These are phyloP conservation scores for Tritrichomonas musculus DNA, from an alignment of 208 protist genomes.

Conservation along the genomic window DNA sequence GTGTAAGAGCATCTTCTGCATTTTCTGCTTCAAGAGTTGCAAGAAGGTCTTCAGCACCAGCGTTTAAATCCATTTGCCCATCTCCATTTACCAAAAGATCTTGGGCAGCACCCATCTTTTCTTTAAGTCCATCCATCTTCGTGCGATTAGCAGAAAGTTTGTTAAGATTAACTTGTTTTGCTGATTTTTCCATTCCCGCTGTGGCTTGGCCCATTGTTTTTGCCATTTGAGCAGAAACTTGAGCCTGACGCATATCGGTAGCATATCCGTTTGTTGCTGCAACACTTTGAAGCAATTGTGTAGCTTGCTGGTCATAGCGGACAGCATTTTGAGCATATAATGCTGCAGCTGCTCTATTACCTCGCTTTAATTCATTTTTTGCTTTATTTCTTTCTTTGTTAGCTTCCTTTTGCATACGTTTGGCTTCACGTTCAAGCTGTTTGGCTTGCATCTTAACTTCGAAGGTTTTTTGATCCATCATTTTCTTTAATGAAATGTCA, in stretches of 20 bases:
- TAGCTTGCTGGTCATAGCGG: not conserved
- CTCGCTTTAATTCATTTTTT: not conserved
- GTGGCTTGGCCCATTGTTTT: not conserved
- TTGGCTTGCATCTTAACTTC: too few species aligned
- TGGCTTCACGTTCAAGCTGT: not conserved
- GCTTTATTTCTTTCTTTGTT: not conserved
- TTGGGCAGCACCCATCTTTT: not conserved
- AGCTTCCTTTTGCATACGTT: not conserved
- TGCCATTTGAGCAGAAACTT: not conserved
- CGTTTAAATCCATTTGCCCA: not conserved
- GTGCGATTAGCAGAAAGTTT: not conserved
- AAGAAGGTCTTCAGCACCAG: not conserved
- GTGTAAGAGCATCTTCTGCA: not conserved
- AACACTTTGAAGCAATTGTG: not conserved
- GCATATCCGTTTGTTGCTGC: not conserved
- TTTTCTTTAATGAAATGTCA: too few species aligned
- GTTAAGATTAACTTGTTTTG: not conserved
- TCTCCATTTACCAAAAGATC: not conserved
- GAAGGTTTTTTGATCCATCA: too few species aligned
- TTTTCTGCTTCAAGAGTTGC: not conserved
- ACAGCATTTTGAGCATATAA: not conserved
- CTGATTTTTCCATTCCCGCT: not conserved
- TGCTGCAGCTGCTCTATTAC: not conserved
- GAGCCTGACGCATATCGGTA: not conserved
- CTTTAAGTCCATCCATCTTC: not conserved